Evolutionary conservation across 352 stramenopile genomes (phyloP).

Genomic region (Peronosclerospora sorghi): DNA sequence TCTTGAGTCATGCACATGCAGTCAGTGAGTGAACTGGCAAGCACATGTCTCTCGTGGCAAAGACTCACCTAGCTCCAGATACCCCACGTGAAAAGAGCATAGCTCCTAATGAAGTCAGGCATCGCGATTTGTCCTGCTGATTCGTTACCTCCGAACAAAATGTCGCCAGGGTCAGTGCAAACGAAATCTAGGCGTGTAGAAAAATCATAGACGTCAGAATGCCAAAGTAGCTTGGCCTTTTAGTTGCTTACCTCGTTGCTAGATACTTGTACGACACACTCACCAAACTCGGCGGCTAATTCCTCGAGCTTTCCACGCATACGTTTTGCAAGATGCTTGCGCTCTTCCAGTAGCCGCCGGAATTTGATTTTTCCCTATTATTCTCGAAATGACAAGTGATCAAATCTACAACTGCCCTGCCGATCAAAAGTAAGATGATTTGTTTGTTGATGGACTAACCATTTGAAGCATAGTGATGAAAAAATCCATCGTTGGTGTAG

Average conservation of each 20-base stretch:
- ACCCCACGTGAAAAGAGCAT: constrained; percentile 97
- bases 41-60: not conserved
- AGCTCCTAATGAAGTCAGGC: constrained; percentile 89
- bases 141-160: constrained; percentile 24
- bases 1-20: constrained; percentile 12
- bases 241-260: constrained; percentile 76
- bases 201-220: not conserved
- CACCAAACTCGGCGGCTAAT: constrained; percentile 79
- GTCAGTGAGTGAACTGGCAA: not conserved
- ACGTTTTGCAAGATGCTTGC: constrained; percentile 60
- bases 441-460: constrained; percentile 36
- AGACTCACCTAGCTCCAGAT: constrained; percentile 82
- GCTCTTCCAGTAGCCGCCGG: constrained; percentile 74
- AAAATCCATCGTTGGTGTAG: constrained; percentile 91
- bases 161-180: constrained; percentile 85
- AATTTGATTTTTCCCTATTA: constrained; percentile 74
- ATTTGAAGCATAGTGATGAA: constrained; percentile 99
- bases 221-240: not conserved
- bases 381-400: not conserved
- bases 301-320: constrained; percentile 64
- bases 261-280: constrained; percentile 83
- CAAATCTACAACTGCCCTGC: not conserved
- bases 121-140: constrained; percentile 19
- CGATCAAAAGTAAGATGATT: not conserved
- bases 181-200: constrained; percentile 46